These are phyloP conservation scores for Xylaria cubensis DNA, from an alignment of 495 filamentous ascomycete genomes.

Conservation along the genomic window DNA sequence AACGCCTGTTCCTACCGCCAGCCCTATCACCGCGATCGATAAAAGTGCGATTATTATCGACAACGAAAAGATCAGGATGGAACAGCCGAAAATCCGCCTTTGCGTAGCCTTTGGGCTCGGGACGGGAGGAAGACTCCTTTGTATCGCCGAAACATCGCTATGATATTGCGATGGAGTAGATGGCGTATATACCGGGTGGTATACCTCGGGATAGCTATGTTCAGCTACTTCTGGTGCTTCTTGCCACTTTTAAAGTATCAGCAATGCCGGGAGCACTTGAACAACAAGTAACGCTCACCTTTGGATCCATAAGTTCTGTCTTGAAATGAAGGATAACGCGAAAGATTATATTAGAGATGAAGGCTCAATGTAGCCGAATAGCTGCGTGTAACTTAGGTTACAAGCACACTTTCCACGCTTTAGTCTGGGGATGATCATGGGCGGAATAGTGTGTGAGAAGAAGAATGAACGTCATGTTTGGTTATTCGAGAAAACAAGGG, in stretches of 20 bases:
- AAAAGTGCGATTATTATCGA: not conserved
- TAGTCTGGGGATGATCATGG: not conserved
- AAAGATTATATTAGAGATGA: not conserved
- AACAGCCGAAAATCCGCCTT: not conserved
- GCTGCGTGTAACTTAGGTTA: not conserved
- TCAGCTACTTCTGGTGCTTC: not conserved
- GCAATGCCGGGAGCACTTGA: not conserved
- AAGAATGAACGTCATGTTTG: not conserved
- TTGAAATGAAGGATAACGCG: not conserved
- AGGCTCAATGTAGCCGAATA: not conserved
- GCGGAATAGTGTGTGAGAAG: not conserved
- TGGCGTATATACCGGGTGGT: not conserved
- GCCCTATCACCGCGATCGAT: not conserved
- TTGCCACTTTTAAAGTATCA: not conserved
- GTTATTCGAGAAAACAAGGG: not conserved
- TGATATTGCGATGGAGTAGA: not conserved
- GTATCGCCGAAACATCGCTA: not conserved
- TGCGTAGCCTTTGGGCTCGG: not conserved
- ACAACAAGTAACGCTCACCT: not conserved
- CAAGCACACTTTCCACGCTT: not conserved
- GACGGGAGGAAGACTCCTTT: not conserved
- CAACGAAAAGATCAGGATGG: not conserved
- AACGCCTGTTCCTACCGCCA: not conserved
- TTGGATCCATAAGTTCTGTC: not conserved
- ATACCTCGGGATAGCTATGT: constrained; percentile 7